Base-by-base conservation (phyloP, 208 protist genomes). In the Leishmania mexicana region DNA sequence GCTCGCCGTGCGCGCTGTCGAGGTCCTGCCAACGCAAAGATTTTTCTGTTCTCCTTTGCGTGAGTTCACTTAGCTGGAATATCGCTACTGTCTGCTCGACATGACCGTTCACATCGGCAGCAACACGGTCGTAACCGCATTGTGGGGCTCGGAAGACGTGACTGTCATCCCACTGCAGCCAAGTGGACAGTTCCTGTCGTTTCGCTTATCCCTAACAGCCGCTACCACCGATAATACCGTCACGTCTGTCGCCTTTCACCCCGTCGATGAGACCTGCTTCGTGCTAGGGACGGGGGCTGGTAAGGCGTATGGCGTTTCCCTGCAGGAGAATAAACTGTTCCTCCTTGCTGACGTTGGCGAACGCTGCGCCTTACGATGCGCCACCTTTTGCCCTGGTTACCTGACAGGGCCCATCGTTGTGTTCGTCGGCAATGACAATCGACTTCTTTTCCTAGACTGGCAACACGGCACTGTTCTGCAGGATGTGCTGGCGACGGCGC, bases 261-360 rank as follows among this genome's bases (percentile, higher is more conserved):
- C 84, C 15, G 76, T 87, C 8, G 76, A 87, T 67, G 80, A 83
- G 21, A 76, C 80, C 7, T 84, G 84, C 74, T 81, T 84, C 42
- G 84, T 82, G 31, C 75, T 94, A 19, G 91, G 82, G 19, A 90
- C 83, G 6, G 79, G 67, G 17, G 68, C 83, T 3, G 89, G 91
- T 28, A 54, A 53, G 21, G 78, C 91, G 6, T 94, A 88, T 60
- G 88, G 89, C 6, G 62, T 91, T 1, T 88, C 81, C 42, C 68
- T 92, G 21, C 76, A 86, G n/a, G 89, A 91, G 51, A 91, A 90
- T 67, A 76, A 83, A 21, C 65, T 92, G 0, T 91, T 92, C 31
- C 73, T 92, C 2, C 71, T 91, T 0, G 83, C 76, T 0, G 78
- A 92, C 47, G 54, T 87, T 11, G 79, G 78, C 13, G 42, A 70